Percentiles rank a stretch among this genome's conserved stretches.
Evolutionary conservation across 495 filamentous ascomycete species (phyloP).

Genomic region (Elaphomyces granulatus): DNA sequence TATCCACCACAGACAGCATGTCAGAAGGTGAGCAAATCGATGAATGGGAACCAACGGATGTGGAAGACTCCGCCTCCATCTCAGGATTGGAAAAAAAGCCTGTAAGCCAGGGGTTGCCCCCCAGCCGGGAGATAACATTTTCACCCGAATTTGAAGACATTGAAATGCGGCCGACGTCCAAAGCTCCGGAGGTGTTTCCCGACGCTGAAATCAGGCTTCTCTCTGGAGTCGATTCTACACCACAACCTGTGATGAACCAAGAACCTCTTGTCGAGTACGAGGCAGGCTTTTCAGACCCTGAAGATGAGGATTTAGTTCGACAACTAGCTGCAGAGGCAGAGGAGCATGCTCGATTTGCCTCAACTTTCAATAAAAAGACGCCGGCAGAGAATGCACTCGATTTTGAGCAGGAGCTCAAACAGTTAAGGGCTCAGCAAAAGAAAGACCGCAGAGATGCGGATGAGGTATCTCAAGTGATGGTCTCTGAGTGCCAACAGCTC

Average conservation of each 20-base stretch:
- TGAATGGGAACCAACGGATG: slow-evolving; percentile 7
- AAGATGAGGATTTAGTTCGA: slow-evolving; percentile 76
- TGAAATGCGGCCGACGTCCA: slow-evolving; percentile 4
- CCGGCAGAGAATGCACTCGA: slow-evolving; percentile 49
- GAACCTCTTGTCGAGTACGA: slow-evolving; percentile 19
- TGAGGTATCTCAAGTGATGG: slow-evolving; percentile 88
- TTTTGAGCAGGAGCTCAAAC: slow-evolving; percentile 75
- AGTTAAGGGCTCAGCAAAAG: slow-evolving; percentile 81
- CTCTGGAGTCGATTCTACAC: not conserved
- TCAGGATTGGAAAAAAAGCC: not conserved
- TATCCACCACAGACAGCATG: not conserved
- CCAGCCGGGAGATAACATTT: slow-evolving; percentile 22
- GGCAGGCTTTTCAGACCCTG: slow-evolving; percentile 62
- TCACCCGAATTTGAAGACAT: slow-evolving; percentile 43
- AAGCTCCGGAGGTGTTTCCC: slow-evolving; percentile 4
- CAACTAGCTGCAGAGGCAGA: slow-evolving; percentile 80
- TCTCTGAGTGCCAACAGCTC: slow-evolving; percentile 84
- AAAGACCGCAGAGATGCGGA: slow-evolving; percentile 92
- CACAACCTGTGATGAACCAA: not conserved
- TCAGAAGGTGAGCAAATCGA: slow-evolving; percentile 8
- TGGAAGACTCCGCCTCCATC: slow-evolving; percentile 2
- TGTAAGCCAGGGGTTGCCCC: slow-evolving; percentile 6
- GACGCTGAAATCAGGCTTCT: not conserved
- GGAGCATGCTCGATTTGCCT: slow-evolving; percentile 86
- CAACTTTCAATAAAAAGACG: slow-evolving; percentile 54